These are phyloP conservation scores for Oryza glumipatula DNA, from an alignment of 176 grass and related monocot species.

Conservation along the genomic window DNA sequence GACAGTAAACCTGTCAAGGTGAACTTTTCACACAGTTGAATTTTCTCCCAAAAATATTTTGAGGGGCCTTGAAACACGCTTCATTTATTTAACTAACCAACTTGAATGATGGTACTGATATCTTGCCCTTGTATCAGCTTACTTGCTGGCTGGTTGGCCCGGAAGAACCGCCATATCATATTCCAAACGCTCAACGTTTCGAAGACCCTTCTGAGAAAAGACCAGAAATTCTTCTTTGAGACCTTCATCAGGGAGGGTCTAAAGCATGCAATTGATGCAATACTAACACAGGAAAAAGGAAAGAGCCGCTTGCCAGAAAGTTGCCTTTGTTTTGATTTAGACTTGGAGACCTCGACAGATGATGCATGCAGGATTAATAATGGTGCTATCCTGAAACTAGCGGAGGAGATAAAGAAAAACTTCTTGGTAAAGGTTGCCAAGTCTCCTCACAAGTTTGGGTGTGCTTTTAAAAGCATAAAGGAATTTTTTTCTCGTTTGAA, in stretches of 20 bases:
- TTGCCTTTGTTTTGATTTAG: conserved; percentile 54
- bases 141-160: conserved; percentile 49
- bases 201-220: conserved; percentile 53
- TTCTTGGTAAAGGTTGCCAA: conserved; percentile 44
- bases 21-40: conserved; percentile 9
- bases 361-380: conserved; percentile 52
- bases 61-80: neutral
- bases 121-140: conserved; percentile 50
- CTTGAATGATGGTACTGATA: conserved; percentile 24
- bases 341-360: conserved; percentile 8
- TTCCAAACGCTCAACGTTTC: conserved; percentile 51
- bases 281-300: conserved; percentile 40
- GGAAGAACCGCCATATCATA: conserved; percentile 56
- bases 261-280: conserved; percentile 47
- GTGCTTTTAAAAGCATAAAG: conserved; percentile 36
- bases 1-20: conserved; percentile 67
- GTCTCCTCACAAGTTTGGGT: conserved; percentile 31
- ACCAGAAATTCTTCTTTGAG: conserved; percentile 46
- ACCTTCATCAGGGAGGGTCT: conserved; percentile 68
- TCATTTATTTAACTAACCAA: conserved; percentile 10
- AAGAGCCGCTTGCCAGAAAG: conserved; percentile 31
- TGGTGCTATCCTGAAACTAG: conserved; percentile 46
- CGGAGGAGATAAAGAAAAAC: conserved; percentile 49
- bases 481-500: conserved; percentile 40
- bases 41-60: neutral